Conservation (phyloP, 2,329 filamentous ascomycete species). For the Diaporthe ampelina region DNA sequence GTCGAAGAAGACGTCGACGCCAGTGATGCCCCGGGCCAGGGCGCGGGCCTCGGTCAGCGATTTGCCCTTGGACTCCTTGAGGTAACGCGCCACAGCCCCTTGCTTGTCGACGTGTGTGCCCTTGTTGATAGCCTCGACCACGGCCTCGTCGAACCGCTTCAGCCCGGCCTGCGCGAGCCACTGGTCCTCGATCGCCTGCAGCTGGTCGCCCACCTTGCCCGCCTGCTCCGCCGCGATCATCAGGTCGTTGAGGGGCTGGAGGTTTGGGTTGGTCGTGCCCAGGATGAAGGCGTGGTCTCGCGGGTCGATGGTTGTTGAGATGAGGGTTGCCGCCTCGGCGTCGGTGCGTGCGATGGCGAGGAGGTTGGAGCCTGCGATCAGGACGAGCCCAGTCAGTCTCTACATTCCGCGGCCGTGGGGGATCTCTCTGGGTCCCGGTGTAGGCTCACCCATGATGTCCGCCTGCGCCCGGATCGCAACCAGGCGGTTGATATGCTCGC, state of each 20-base stretch:
- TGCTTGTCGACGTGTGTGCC: constrained; percentile 78
- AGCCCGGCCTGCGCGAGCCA: constrained; percentile 86
- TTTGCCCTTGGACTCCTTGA: constrained; percentile 80
- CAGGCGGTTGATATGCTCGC: constrained; percentile 97
- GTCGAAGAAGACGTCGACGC: constrained; percentile 89
- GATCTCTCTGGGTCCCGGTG: not conserved
- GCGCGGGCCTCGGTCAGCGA: constrained; percentile 85
- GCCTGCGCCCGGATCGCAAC: constrained; percentile 97
- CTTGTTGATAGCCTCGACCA: constrained; percentile 83
- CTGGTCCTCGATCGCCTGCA: constrained; percentile 92
- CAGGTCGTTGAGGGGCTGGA: constrained; percentile 89
- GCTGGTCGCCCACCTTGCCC: constrained; percentile 83
- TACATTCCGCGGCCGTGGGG: too few species aligned
- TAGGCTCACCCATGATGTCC: constrained; percentile 88
- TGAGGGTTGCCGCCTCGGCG: constrained; percentile 96
- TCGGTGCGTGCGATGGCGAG: constrained; percentile 94
- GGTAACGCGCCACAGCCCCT: constrained; percentile 76
- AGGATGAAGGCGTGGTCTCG: constrained; percentile 96
- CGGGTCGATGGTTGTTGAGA: constrained; percentile 95
- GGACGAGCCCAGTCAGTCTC: constrained; percentile 22
- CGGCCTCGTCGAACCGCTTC: constrained; percentile 91
- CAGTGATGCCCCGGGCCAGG: constrained; percentile 82
- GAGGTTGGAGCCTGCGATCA: constrained; percentile 77
- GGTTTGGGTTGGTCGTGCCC: constrained; percentile 86
- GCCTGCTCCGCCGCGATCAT: constrained; percentile 88